These are phyloP conservation scores for Cryptosporidium sp. DNA, from an alignment of 169 alveolate genomes.

Conservation along the genomic window DNA sequence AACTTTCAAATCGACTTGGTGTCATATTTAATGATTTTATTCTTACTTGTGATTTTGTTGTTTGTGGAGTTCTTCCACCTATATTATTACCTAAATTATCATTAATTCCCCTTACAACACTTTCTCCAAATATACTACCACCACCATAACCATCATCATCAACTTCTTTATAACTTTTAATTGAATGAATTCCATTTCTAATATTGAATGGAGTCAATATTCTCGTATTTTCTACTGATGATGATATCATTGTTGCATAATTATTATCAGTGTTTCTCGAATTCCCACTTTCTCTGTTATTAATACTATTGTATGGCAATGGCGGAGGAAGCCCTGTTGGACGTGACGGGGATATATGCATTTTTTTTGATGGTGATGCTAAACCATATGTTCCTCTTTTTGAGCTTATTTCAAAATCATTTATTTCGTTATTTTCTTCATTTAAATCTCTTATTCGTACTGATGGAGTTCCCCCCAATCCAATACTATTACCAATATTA, in stretches of 20 bases:
- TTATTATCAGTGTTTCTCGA: neutral
- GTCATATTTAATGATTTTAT: conserved; percentile 36
- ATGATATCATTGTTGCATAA: neutral
- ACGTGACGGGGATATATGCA: conserved; percentile 48
- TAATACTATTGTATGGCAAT: conserved; percentile 32
- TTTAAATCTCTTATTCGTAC: neutral
- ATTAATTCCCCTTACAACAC: neutral
- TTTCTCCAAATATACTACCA: neutral
- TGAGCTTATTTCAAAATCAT: neutral
- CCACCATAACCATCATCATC: neutral
- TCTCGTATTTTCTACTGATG: conserved; percentile 49
- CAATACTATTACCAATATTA: conserved; percentile 60
- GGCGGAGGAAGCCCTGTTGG: conserved; percentile 76
- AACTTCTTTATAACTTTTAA: neutral
- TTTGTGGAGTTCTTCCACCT: conserved; percentile 9
- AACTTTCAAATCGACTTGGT: neutral
- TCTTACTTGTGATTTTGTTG: conserved; percentile 46
- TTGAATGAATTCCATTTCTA: neutral
- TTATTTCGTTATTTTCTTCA: neutral
- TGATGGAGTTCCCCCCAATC: conserved; percentile 57
- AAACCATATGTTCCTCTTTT: neutral
- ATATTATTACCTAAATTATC: neutral
- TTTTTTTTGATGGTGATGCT: neutral
- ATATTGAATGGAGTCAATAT: conserved; percentile 22
- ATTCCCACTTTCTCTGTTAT: neutral